Conservation (phyloP, 2,329 filamentous ascomycete species). For the Penicillium nordicum region DNA sequence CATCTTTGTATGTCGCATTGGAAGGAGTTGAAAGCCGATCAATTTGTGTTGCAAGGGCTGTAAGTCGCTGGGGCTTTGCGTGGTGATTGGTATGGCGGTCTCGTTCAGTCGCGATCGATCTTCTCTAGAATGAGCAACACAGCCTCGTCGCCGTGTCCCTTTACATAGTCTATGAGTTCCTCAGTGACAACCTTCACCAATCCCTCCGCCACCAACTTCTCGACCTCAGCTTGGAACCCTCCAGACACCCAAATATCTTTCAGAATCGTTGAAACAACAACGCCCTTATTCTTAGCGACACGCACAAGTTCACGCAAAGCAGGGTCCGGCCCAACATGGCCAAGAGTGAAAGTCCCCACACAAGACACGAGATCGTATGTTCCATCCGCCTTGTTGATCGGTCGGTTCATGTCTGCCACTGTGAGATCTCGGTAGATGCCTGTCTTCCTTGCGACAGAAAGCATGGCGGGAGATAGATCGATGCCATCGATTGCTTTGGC, state of each 20-base stretch:
- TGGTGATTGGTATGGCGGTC: conserved; percentile 8
- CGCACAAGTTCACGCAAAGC: conserved; percentile 52
- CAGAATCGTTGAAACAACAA: conserved; percentile 52
- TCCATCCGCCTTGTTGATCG: conserved; percentile 39
- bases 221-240: conserved; percentile 49
- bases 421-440: conserved; percentile 48
- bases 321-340: conserved; percentile 51
- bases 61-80: neutral
- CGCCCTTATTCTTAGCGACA: conserved; percentile 46
- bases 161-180: conserved; percentile 31
- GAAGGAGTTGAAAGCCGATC: neutral
- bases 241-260: conserved; percentile 49
- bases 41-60: neutral
- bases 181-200: conserved; percentile 33
- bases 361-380: conserved; percentile 53
- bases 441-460: conserved; percentile 49
- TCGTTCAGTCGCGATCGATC: conserved; percentile 28
- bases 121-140: conserved; percentile 28
- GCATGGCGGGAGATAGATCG: conserved; percentile 54
- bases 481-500: conserved; percentile 51
- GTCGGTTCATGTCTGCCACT: conserved; percentile 48
- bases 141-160: conserved; percentile 31
- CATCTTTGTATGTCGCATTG: conserved; percentile 4
- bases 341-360: conserved; percentile 55
- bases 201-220: conserved; percentile 34